Percentiles rank a stretch among this genome's conserved stretches.
phyloP scores from a whole-genome alignment of 352 stramenopile genomes.

The Blastocystis sp. region DNA sequence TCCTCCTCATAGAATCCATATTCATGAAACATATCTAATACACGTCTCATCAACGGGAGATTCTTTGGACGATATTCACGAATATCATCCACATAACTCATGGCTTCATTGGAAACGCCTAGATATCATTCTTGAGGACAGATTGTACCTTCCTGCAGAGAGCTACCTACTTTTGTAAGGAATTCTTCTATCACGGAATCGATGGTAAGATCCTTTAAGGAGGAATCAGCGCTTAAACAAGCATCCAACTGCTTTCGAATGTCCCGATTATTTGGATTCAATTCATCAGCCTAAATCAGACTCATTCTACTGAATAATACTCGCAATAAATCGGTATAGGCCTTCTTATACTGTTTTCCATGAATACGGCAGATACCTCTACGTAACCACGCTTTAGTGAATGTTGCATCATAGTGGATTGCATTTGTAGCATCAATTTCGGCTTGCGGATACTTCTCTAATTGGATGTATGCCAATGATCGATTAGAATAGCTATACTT shows the following conservation, averaged over 20 bases:
- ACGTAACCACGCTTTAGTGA: not conserved
- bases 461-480: not conserved
- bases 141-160: not conserved
- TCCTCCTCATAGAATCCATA: not conserved
- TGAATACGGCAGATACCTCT: not conserved
- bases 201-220: not conserved
- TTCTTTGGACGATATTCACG: not conserved
- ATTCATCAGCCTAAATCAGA: not conserved
- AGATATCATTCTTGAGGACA: not conserved
- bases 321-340: not conserved
- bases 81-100: constrained; percentile 18
- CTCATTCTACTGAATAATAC: not conserved
- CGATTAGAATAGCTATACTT: constrained; percentile 21
- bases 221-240: not conserved
- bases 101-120: constrained; percentile 5
- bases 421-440: not conserved
- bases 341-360: not conserved
- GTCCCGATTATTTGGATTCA: not conserved
- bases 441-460: not conserved
- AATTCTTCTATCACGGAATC: not conserved
- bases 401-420: not conserved
- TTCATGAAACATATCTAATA: not conserved
- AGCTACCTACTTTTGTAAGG: not conserved
- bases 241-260: not conserved
- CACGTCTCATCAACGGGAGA: not conserved